Percentiles rank a stretch among this genome's conserved stretches.
phyloP scores from a whole-genome alignment of 495 filamentous ascomycete genomes.

The Neurospora sp. region DNA sequence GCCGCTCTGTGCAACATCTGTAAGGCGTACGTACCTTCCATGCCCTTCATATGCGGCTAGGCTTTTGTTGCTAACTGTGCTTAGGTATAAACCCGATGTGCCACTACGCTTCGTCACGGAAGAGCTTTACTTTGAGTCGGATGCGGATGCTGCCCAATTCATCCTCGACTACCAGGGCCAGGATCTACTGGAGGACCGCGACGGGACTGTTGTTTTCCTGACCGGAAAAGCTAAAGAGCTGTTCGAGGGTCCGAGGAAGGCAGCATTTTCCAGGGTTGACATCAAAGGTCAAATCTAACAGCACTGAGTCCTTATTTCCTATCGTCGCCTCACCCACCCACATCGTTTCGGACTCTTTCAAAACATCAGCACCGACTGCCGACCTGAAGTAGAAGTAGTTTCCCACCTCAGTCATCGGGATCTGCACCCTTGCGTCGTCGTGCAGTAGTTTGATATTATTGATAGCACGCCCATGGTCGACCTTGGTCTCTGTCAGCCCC shows the following conservation, averaged over 20 bases:
- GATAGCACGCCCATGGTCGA: not conserved
- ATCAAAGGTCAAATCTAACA: slow-evolving; percentile 92
- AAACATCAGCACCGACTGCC: not conserved
- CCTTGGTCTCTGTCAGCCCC: not conserved
- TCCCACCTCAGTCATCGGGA: not conserved
- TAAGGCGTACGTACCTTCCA: slow-evolving; percentile 64
- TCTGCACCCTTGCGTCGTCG: not conserved
- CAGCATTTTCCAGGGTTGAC: slow-evolving; percentile 77
- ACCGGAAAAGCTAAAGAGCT: slow-evolving; percentile 60
- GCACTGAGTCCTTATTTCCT: not conserved
- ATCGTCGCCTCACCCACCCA: not conserved
- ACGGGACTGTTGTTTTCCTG: slow-evolving; percentile 61
- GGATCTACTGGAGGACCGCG: slow-evolving; percentile 67
- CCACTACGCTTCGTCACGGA: slow-evolving; percentile 86
- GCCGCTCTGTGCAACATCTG: slow-evolving; percentile 82
- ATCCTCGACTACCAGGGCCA: slow-evolving; percentile 67
- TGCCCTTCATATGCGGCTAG: not conserved
- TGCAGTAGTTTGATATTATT: not conserved
- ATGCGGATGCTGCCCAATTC: slow-evolving; percentile 82
- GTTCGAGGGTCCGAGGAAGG: slow-evolving; percentile 61
- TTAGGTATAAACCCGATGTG: slow-evolving; percentile 82
- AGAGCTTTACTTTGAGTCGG: slow-evolving; percentile 90
- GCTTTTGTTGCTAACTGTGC: slow-evolving; percentile 23
- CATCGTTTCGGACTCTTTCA: not conserved
- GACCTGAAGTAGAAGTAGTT: not conserved